Percentiles rank a stretch among this genome's conserved stretches.
These are phyloP conservation scores for Cryptococcus floricola DNA, from an alignment of 1,284 basidiomycete species.

Conservation along the genomic window DNA sequence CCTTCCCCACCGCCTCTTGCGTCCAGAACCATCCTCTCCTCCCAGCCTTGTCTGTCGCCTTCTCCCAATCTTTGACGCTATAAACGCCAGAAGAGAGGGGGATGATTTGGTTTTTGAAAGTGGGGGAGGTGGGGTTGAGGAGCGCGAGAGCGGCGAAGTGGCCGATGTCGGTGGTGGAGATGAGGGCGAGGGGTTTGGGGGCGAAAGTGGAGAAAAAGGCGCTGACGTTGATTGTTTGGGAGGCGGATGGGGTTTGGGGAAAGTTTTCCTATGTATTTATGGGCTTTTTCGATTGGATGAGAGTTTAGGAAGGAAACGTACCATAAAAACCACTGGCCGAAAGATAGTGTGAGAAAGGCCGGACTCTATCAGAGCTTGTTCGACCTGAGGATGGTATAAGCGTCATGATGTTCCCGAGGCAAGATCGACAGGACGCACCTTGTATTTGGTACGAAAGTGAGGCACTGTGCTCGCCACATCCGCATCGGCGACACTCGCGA, in stretches of 20 bases:
- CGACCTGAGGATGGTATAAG: slow-evolving; percentile 35
- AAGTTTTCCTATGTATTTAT: slow-evolving; percentile 15
- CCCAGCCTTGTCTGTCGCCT: slow-evolving; percentile 9
- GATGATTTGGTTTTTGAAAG: slow-evolving; percentile 11
- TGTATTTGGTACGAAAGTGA: slow-evolving; percentile 17
- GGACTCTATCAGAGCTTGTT: slow-evolving; percentile 46
- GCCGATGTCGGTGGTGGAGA: slow-evolving; percentile 16
- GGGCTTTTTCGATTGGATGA: too few species aligned
- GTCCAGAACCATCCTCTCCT: slow-evolving; percentile 10
- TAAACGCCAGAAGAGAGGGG: slow-evolving; percentile 13
- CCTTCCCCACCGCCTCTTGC: slow-evolving; percentile 2
- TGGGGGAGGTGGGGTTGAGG: slow-evolving; percentile 2
- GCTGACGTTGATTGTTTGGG: slow-evolving; percentile 12
- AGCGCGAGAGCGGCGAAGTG: slow-evolving; percentile 17
- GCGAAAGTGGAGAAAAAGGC: slow-evolving; percentile 10
- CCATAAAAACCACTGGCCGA: slow-evolving; percentile 50
- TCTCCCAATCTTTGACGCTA: slow-evolving; percentile 1
- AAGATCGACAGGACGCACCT: slow-evolving; percentile 28
- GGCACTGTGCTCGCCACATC: slow-evolving; percentile 13
- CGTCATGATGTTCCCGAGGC: too few species aligned
- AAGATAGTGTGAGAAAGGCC: slow-evolving; percentile 45
- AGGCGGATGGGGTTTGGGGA: slow-evolving; percentile 7
- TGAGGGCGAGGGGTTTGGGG: slow-evolving; percentile 3
- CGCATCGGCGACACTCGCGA: slow-evolving; percentile 12
- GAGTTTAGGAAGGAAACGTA: slow-evolving; percentile 21